Percentiles rank a stretch among this genome's conserved stretches.
phyloP scores from a whole-genome alignment of 176 grass and related monocot genomes.

The Saccharum spontaneum region DNA sequence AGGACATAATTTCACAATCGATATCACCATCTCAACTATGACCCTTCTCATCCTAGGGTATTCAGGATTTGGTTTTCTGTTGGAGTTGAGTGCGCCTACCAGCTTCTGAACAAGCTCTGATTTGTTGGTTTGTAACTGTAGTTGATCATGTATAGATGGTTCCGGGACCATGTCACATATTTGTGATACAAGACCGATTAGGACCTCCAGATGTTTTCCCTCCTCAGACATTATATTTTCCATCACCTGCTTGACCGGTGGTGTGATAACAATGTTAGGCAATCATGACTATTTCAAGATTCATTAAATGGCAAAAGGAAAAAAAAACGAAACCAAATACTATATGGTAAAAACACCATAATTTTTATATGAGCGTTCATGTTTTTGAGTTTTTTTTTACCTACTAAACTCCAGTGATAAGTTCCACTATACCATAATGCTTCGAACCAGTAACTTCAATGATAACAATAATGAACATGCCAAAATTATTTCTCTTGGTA shows the following conservation, averaged over 20 bases:
- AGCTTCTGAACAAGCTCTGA: constrained; percentile 11
- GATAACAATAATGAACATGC: neutral
- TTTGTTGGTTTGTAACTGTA: neutral
- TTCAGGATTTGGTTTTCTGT: neutral
- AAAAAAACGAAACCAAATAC: no score
- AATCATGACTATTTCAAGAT: neutral
- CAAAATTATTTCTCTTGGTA: neutral
- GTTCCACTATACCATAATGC: neutral
- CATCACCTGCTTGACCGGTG: neutral
- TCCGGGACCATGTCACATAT: neutral
- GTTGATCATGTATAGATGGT: neutral
- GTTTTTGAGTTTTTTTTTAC: neutral
- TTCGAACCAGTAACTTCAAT: neutral
- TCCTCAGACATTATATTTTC: neutral
- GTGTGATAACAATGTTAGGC: neutral
- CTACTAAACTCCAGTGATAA: neutral
- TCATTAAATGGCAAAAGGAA: no score
- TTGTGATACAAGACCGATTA: neutral
- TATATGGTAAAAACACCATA: neutral
- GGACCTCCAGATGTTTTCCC: neutral
- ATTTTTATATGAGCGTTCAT: neutral
- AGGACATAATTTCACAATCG: neutral
- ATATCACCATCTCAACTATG: neutral
- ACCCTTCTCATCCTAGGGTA: constrained; percentile 14
- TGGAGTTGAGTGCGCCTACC: constrained; percentile 9